These are phyloP conservation scores for Dothistroma septosporum DNA, from an alignment of 2,329 filamentous ascomycete genomes.

Conservation along the genomic window DNA sequence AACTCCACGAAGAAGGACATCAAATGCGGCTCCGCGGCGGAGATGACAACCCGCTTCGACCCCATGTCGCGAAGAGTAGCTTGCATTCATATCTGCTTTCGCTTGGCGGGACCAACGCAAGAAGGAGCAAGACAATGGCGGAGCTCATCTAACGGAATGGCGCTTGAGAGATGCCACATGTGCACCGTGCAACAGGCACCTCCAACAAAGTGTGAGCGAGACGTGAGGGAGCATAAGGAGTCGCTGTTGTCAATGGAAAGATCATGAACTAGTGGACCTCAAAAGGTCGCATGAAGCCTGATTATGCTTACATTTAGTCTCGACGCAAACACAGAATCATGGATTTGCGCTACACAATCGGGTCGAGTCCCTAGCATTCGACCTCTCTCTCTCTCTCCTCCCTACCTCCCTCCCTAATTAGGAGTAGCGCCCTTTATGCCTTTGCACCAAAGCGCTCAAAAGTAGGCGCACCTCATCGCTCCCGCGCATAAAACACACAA, in stretches of 20 bases:
- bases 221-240: background rate
- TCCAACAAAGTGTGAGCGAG: background rate
- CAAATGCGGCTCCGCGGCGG: too few species aligned
- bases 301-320: too few species aligned
- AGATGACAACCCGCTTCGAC: too few species aligned
- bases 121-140: too few species aligned
- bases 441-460: background rate
- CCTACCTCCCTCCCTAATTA: background rate
- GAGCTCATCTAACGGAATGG: background rate
- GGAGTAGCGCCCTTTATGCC: background rate
- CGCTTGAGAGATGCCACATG: background rate
- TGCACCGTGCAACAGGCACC: background rate
- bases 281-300: too few species aligned
- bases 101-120: too few species aligned
- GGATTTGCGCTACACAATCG: background rate
- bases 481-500: background rate
- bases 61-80: too few species aligned
- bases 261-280: too few species aligned
- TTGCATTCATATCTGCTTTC: too few species aligned
- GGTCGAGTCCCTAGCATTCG: background rate
- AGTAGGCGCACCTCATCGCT: background rate
- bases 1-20: too few species aligned
- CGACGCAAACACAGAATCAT: background rate
- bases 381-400: background rate
- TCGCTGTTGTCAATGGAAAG: too few species aligned